A percentile compares a stretch with the other conserved stretches of the same genome.
Evolutionary conservation across 2,329 filamentous ascomycete genomes (phyloP).

Genomic region (Sclerotinia spermophila): DNA sequence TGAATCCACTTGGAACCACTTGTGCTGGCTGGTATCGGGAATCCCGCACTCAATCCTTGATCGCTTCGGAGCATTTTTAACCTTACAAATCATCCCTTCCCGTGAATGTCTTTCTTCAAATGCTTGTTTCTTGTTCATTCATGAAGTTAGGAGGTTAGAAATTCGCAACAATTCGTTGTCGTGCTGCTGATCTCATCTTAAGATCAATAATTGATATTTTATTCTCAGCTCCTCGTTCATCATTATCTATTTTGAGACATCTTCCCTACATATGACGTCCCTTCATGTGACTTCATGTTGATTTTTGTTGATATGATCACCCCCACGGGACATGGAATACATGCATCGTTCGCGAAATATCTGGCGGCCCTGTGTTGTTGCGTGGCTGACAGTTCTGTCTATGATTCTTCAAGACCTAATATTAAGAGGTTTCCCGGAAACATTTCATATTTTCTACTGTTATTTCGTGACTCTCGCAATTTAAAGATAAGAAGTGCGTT

Average conservation of each 20-base stretch:
- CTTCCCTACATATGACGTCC: neutral
- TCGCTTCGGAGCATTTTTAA: no score
- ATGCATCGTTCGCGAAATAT: constrained; percentile 4
- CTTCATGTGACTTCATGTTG: neutral
- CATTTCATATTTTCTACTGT: neutral
- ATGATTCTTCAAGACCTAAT: neutral
- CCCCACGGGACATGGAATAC: neutral
- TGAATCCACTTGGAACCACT: neutral
- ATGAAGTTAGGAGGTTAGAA: neutral
- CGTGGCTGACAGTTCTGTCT: neutral
- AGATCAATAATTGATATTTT: neutral
- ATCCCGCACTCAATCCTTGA: neutral
- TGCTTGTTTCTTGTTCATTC: neutral
- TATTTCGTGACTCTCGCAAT: neutral
- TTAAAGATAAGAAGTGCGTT: neutral
- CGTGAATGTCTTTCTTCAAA: neutral
- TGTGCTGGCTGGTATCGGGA: constrained; percentile 1
- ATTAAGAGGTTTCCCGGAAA: neutral
- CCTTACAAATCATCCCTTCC: neutral
- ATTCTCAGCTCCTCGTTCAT: neutral
- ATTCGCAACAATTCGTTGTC: neutral
- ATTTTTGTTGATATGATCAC: neutral
- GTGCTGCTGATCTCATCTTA: neutral
- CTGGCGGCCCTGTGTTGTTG: neutral
- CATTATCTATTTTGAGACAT: neutral